Percentiles rank a stretch among this genome's conserved stretches.
Conservation (phyloP, 2,329 filamentous ascomycete genomes). For the Cladosporium sphaerospermum region DNA sequence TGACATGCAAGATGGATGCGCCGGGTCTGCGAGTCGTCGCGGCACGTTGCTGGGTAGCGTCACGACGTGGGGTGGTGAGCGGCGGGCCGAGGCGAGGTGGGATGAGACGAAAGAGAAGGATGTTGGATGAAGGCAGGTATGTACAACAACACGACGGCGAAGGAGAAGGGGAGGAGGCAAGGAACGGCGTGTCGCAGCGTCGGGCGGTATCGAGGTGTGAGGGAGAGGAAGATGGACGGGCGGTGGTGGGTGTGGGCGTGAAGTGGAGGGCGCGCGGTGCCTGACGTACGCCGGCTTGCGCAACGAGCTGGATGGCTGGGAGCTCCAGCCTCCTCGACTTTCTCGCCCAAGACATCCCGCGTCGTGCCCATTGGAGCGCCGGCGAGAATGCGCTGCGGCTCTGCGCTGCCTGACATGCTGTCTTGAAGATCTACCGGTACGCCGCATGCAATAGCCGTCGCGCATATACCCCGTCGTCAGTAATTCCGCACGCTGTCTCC, state of each 20-base stretch:
- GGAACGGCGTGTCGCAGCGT: not conserved
- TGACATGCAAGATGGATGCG: slow-evolving; percentile 1
- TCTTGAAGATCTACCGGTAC: slow-evolving; percentile 11
- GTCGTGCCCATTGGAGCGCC: not conserved
- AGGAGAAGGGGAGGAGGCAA: not conserved
- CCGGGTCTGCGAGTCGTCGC: not conserved
- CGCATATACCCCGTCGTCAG: not conserved
- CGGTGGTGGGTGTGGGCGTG: not conserved
- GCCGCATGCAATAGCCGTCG: not conserved
- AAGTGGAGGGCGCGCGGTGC: not conserved
- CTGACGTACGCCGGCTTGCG: not conserved
- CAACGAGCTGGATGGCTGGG: not conserved
- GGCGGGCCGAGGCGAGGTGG: not conserved
- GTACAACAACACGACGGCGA: not conserved
- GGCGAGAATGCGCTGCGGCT: not conserved
- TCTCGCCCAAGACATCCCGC: not conserved
- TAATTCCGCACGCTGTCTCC: not conserved
- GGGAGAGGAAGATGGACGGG: not conserved
- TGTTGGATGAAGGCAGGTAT: not conserved
- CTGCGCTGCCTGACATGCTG: not conserved
- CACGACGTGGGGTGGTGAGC: not conserved
- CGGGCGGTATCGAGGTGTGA: not conserved
- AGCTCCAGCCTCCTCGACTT: not conserved
- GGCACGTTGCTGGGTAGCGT: slow-evolving; percentile 3
- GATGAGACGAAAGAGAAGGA: not conserved